Base-by-base conservation (phyloP, 73 alveolate genomes). In the Paramecium pentaurelia region DNA sequence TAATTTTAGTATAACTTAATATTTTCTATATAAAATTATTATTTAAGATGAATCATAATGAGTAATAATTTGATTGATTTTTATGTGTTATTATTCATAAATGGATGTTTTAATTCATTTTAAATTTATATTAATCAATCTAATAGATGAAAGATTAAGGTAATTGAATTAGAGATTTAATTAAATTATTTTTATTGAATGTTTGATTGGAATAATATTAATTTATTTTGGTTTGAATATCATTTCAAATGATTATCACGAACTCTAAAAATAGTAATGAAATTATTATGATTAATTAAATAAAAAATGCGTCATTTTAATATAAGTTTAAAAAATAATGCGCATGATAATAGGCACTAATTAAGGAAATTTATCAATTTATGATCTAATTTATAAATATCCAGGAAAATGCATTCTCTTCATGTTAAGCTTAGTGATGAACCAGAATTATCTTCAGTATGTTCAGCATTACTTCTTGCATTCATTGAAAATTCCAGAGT, bases 351-450 rank as follows among this genome's bases (percentile, higher is more conserved):
- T 64, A 64, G 47, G 51, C 84, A 64, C 51, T 64, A 64, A 32
- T 64, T 64, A 64, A 64, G 42, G 42, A 64, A 64, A 64, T 32
- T 64, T 27, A 64, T 28, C 25, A 0, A 14, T 64, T 64, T 64
- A 34, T 64, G 84, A 64, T 64, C 84, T 64, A 64, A 64, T 64
- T 32, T 64, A 64, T 64, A 64, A 64, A 64, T 32, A 32, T 14
- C 47, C 54, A 64, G 84, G 8, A 28, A 16, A 36, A 73, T 73
- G 87, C 87, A 73, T 38, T 73, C 87, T 44, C 47, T 40, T 36
- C 87, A 73, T 28, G 87, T 73, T 44, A 73, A 73, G 60, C 60
- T 80, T 25, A 80, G 91, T 22, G 91, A 80, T 80, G 91, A 80
- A 22, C 91, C 71, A 32, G 91, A 42, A 20, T 54, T 80, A 12